Evolutionary conservation across 257 asterid species (phyloP).

Genomic region (Nicotiana noctiflora): DNA sequence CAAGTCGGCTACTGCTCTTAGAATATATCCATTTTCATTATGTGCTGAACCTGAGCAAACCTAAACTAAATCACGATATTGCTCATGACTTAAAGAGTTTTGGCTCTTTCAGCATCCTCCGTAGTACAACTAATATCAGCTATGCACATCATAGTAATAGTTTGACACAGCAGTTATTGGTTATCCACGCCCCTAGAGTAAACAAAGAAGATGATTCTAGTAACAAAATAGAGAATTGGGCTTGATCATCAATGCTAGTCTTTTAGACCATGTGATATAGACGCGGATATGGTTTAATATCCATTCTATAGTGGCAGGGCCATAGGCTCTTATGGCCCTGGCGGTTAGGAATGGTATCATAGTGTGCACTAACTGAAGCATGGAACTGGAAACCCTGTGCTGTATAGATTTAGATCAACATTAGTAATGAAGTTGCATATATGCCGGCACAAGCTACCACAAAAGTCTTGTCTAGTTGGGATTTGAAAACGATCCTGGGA

Average conservation of each 20-base stretch:
- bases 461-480: not conserved
- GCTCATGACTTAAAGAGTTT: not conserved
- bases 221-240: not conserved
- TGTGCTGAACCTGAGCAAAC: not conserved
- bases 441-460: not conserved
- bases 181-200: not conserved
- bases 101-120: conserved; percentile 3
- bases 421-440: not conserved
- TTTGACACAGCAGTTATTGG: not conserved
- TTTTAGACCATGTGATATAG: not conserved
- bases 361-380: not conserved
- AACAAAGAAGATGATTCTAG: not conserved
- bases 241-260: not conserved
- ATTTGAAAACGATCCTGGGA: not conserved
- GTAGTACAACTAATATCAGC: not conserved
- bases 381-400: not conserved
- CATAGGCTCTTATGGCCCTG: not conserved
- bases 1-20: not conserved
- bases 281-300: not conserved
- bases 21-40: not conserved
- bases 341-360: not conserved
- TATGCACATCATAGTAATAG: not conserved
- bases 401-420: not conserved
- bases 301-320: conserved; percentile 16
- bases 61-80: not conserved